These are phyloP conservation scores for Casuarina cunninghamiana DNA, from an alignment of 306 rosid species.

Conservation along the genomic window DNA sequence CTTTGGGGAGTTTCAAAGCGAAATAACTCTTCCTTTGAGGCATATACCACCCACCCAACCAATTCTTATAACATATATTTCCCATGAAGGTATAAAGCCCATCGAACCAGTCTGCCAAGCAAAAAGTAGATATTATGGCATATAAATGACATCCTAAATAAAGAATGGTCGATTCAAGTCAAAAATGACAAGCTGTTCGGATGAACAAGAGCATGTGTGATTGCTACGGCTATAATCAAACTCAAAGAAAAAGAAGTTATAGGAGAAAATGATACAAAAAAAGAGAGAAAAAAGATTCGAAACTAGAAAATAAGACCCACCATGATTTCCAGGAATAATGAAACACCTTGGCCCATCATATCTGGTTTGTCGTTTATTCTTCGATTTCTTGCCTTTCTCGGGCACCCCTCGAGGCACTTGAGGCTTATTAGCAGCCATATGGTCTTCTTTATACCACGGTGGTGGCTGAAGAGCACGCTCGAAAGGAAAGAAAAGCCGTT, in stretches of 20 bases:
- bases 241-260: no score
- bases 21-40: constrained; percentile 96
- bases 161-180: not conserved
- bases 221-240: no score
- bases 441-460: constrained; percentile 59
- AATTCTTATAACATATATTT: constrained; percentile 78
- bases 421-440: constrained; percentile 26
- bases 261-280: no score
- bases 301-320: constrained; percentile 41
- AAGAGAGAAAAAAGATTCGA: constrained; percentile 8
- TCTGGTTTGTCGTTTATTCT: not conserved
- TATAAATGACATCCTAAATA: not conserved
- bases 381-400: not conserved
- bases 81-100: constrained; percentile 95
- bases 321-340: constrained; percentile 93
- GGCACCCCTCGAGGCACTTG: constrained; percentile 63
- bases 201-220: constrained; percentile 10
- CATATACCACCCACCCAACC: constrained; percentile 99
- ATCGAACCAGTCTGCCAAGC: constrained; percentile 87
- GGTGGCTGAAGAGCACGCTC: constrained; percentile 96
- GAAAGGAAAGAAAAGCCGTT: constrained; percentile 86
- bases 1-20: constrained; percentile 85
- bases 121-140: constrained; percentile 24
- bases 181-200: not conserved
- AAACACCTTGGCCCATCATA: constrained; percentile 89